Conservation (phyloP, 805 yeast species). For the Debaryomyces prosopidis region DNA sequence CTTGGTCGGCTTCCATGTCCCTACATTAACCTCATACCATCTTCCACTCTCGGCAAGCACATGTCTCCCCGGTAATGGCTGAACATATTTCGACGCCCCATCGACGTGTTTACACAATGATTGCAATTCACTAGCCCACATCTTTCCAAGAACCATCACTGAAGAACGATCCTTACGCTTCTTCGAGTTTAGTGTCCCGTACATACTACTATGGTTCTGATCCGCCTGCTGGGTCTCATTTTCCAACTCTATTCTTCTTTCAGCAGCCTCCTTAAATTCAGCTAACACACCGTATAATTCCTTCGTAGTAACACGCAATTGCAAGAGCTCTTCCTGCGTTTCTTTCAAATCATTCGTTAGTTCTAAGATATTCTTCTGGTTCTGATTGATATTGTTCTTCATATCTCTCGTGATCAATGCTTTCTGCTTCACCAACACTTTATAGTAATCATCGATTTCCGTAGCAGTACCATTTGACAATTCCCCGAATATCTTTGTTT, state of each 20-base stretch:
- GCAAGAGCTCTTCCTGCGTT: slow-evolving; percentile 66
- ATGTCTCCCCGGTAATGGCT: slow-evolving; percentile 78
- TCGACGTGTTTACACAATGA: slow-evolving; percentile 79
- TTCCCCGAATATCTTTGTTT: slow-evolving; percentile 29
- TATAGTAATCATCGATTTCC: slow-evolving; percentile 70
- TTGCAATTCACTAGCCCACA: slow-evolving; percentile 77
- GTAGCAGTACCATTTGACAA: slow-evolving; percentile 67
- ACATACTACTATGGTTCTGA: neutral
- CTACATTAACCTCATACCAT: slow-evolving; percentile 85
- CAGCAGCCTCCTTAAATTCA: slow-evolving; percentile 62
- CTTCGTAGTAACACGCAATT: slow-evolving; percentile 57
- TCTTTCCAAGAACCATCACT: slow-evolving; percentile 68
- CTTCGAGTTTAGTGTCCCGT: slow-evolving; percentile 14
- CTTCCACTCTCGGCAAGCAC: slow-evolving; percentile 75
- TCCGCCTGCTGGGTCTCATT: slow-evolving; percentile 18
- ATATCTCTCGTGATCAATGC: slow-evolving; percentile 55
- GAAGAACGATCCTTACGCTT: slow-evolving; percentile 61
- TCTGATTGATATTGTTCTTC: slow-evolving; percentile 57
- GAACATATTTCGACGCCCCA: slow-evolving; percentile 81
- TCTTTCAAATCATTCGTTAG: slow-evolving; percentile 59
- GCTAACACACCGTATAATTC: slow-evolving; percentile 61
- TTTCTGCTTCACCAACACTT: slow-evolving; percentile 50
- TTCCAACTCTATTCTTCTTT: slow-evolving; percentile 52
- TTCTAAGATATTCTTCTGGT: slow-evolving; percentile 59
- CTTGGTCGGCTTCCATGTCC: slow-evolving; percentile 78